These are phyloP conservation scores for Malus hybrid DNA, from an alignment of 331 rosid species.

Conservation along the genomic window DNA sequence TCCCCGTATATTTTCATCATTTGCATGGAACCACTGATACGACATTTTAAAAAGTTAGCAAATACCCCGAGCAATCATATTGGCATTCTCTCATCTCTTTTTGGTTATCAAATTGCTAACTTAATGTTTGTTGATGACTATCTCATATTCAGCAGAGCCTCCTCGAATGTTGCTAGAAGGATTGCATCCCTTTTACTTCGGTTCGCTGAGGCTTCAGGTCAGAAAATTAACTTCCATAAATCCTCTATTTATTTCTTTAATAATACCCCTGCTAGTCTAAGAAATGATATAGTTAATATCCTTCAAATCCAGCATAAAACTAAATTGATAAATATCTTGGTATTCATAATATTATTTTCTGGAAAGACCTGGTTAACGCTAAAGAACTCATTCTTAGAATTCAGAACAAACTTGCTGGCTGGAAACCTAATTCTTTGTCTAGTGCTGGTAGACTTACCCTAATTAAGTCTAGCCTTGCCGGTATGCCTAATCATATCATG, in stretches of 20 bases:
- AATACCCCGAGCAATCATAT: not conserved
- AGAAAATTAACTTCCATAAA: not conserved
- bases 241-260: not conserved
- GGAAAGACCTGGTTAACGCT: not conserved
- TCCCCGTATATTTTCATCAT: not conserved
- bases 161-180: accelerated
- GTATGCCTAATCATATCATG: not conserved
- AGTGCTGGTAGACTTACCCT: no score
- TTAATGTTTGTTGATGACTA: not conserved
- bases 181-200: not conserved
- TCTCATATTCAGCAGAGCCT: not conserved
- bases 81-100: not conserved
- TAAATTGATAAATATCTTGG: not conserved
- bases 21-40: not conserved
- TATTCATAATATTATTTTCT: not conserved
- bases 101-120: not conserved
- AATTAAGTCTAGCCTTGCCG: no score
- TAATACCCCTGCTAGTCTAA: not conserved
- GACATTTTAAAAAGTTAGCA: not conserved
- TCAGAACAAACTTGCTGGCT: not conserved
- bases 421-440: no score
- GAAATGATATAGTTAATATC: not conserved
- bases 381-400: not conserved
- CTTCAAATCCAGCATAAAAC: not conserved
- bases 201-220: not conserved